phyloP scores from a whole-genome alignment of 805 yeast species.

The Kurtzmaniella cleridarum region DNA sequence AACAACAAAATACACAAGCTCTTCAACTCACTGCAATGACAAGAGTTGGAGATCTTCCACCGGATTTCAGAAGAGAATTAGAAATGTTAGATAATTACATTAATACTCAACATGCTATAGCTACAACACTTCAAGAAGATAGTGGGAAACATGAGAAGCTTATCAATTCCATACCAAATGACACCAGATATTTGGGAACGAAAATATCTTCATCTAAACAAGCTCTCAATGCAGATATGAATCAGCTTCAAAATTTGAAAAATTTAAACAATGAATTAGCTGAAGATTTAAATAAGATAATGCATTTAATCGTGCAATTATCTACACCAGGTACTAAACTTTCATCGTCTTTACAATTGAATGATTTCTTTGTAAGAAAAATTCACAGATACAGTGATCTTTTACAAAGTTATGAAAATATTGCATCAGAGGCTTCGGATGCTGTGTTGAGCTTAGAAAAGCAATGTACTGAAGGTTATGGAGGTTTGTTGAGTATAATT shows the following conservation, averaged over 20 bases:
- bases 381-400: conserved; percentile 45
- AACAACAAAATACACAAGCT: conserved; percentile 38
- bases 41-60: conserved; percentile 68
- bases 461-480: conserved; percentile 34
- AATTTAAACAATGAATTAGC: conserved; percentile 34
- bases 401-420: conserved; percentile 53
- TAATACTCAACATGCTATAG: conserved; percentile 66
- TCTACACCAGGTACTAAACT: conserved; percentile 51
- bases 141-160: conserved; percentile 57
- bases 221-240: conserved; percentile 48
- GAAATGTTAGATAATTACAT: conserved; percentile 69
- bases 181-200: conserved; percentile 57
- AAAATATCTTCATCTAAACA: conserved; percentile 61
- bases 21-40: conserved; percentile 66
- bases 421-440: conserved; percentile 56
- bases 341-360: conserved; percentile 50
- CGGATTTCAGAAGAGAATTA: conserved; percentile 60
- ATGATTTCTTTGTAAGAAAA: conserved; percentile 47
- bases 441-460: conserved; percentile 41
- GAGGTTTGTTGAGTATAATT: conserved; percentile 43
- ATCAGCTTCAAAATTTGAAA: conserved; percentile 29
- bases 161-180: conserved; percentile 68
- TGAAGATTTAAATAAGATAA: conserved; percentile 49
- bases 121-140: conserved; percentile 61
- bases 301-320: conserved; percentile 47